Evolutionary conservation across 768 basidiomycete genomes (phyloP), one percentile per base, ranked within the genome.

Genomic region (Kwoniella bestiolae): DNA sequence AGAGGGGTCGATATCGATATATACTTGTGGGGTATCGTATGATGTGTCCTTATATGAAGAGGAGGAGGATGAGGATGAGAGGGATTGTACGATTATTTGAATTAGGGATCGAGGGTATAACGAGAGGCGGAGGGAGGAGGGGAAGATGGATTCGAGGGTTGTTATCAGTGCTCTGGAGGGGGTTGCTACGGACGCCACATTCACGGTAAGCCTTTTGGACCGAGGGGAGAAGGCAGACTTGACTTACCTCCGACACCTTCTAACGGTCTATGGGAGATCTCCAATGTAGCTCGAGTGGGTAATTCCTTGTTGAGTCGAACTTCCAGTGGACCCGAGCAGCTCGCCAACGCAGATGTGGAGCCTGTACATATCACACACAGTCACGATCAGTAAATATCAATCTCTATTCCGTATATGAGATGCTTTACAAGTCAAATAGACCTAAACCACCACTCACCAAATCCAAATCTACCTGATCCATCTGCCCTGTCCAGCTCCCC

Each of bases 51-150:
- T 35, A 3, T 69, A 67, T 21, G 67, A 58, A n/a, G 60, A 57
- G 55, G 68, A 65, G 8, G 72, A 21, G 18, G 55, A 34, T 3
- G 65, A 60, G 12, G 65, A 46, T 21, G 81, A 75, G 49, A 80
- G 62, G 25, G 83, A 82, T 73, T 84, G 83, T 6, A 83, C 65
- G 31, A 82, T 79, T 21, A 83, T 70, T 56, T 83, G 82, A 23
- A 83, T 49, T 26, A 83, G 77, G 12, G 83, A 82, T 59, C 82
- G 77, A 14, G 83, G 83, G 72, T 82, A 79, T 47, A 78, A 71
- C 44, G 71, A 57, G 1, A 83, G 70, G 18, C 76, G 68, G 35
- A 84, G 75, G 9, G 83, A 60, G 5, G 82, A 76, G 0, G 76
- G 60, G 31, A 82, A 73, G 51, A 82, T 65, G 0, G 75, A 38